These are phyloP conservation scores for Colletotrichum liriopes DNA, from an alignment of 2,329 filamentous ascomycete species.

Conservation along the genomic window DNA sequence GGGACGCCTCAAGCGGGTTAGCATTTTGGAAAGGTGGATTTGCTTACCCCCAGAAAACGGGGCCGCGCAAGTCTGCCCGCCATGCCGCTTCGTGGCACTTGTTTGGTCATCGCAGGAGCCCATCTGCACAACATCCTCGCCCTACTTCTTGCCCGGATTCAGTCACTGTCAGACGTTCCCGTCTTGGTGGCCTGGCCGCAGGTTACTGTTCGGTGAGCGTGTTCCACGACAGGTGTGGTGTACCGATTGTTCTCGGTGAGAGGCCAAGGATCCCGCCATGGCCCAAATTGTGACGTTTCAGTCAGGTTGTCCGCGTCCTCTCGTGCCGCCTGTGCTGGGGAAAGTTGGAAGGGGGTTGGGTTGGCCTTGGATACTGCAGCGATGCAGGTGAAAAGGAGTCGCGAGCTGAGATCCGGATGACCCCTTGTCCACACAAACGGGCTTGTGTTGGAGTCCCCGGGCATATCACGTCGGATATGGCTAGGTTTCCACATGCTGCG, in stretches of 20 bases:
- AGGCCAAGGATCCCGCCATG: neutral
- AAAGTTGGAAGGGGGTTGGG: constrained; percentile 5
- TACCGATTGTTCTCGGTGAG: constrained; percentile 6
- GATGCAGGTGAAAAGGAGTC: constrained; percentile 34
- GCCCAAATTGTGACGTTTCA: neutral
- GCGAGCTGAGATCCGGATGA: constrained; percentile 19
- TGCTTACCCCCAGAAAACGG: constrained; percentile 25
- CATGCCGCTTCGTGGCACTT: constrained; percentile 26
- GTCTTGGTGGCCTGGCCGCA: neutral
- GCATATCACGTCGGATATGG: constrained; percentile 40
- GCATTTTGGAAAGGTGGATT: constrained; percentile 23
- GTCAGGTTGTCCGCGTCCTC: constrained; percentile 5
- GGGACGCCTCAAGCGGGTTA: constrained; percentile 24
- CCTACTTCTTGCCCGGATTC: constrained; percentile 25
- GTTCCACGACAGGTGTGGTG: neutral
- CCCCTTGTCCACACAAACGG: constrained; percentile 33
- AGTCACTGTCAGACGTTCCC: constrained; percentile 6
- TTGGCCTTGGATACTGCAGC: constrained; percentile 5
- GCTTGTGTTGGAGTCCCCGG: constrained; percentile 24
- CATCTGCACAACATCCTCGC: constrained; percentile 41
- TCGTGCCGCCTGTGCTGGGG: neutral
- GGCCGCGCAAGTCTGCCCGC: constrained; percentile 26
- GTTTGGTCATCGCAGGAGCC: constrained; percentile 20
- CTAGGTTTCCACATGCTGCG: constrained; percentile 37
- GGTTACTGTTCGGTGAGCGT: neutral